Conservation (phyloP, 176 grass and related monocot species). For the Saccharum officinarum region DNA sequence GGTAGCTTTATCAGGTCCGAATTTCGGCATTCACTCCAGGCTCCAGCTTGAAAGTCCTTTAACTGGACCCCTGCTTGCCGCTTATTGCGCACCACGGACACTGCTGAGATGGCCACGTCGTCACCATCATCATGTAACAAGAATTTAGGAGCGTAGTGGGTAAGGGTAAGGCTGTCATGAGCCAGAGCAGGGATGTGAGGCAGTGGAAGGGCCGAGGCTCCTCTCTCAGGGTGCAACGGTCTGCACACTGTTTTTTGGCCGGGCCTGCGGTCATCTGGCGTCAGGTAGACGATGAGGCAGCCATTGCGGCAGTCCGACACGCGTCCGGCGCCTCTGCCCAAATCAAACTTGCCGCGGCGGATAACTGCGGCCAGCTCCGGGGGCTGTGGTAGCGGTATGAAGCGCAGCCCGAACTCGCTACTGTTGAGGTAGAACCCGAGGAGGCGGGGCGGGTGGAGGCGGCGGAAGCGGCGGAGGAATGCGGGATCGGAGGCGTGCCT, state of each 20-base stretch:
- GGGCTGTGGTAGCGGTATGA: conserved; percentile 7
- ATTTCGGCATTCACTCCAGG: too few species aligned
- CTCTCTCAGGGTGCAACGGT: conserved; percentile 9
- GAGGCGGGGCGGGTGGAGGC: not conserved
- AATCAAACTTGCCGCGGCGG: not conserved
- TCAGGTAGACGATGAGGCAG: not conserved
- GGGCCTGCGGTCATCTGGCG: too few species aligned
- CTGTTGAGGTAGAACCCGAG: not conserved
- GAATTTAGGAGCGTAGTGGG: not conserved
- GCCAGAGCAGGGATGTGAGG: not conserved
- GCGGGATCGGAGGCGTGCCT: not conserved
- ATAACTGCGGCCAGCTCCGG: not conserved
- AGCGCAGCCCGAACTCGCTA: not conserved
- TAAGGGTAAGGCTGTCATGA: too few species aligned
- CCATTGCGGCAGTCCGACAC: conserved; percentile 2
- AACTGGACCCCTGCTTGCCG: too few species aligned
- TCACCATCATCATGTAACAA: not conserved
- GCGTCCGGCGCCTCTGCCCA: not conserved
- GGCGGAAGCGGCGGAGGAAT: not conserved
- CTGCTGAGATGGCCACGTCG: not conserved
- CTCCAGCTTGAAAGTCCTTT: too few species aligned
- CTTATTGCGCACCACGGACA: not conserved
- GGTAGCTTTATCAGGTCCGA: too few species aligned
- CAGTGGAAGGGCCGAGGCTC: not conserved
- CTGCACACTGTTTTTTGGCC: not conserved